Base-by-base conservation (phyloP, 2,329 filamentous ascomycete genomes). In the Fusarium phyllophilum region DNA sequence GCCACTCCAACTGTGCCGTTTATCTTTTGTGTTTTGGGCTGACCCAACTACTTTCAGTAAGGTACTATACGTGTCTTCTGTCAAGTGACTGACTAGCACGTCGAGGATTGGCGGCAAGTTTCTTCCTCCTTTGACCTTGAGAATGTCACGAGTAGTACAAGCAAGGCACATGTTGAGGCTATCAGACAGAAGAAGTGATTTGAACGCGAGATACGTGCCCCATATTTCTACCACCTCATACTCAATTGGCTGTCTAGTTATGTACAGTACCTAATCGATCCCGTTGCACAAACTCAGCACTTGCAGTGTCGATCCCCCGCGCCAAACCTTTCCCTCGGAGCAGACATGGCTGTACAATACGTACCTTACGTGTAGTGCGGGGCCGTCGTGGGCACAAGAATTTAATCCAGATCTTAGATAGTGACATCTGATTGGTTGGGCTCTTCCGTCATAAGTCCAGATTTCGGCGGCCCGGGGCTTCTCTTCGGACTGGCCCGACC, bases 241-340 rank as follows among this genome's bases (percentile, higher is more conserved):
- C 48, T 59, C 36, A n/a, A 62, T 61, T 56, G 39, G 39, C 26
- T 24, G 14, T 51, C 39, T 44, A 29, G 38, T 20, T 39, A 41
- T n/a, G 22, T n/a, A 41, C 39, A 41, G 22, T n/a, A 44, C 42
- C n/a, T 22, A 39, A 56, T 60, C 41, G 56, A 66, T 39, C 58
- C 18, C 49, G 24, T 46, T 29, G 46, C 46, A 42, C 34, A 38
- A 38, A 39, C 57, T 72, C 68, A 60, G 51, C 51, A 65, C 57
- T 68, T 74, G 71, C 72, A 75, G 52, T 70, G 72, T 70, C 72
- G 72, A 74, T 74, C 72, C 73, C 72, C 68, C 72, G 64, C 60
- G 56, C 52, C 42, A 46, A 68, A 36, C 66, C 63, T 59, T 70
- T 42, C 51, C 62, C 33, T 66, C 33, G 58, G 58, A 68, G 61